Evolutionary conservation across 768 basidiomycete genomes (phyloP), one percentile per base, ranked within the genome.

Genomic region (Naganishia antarctica): DNA sequence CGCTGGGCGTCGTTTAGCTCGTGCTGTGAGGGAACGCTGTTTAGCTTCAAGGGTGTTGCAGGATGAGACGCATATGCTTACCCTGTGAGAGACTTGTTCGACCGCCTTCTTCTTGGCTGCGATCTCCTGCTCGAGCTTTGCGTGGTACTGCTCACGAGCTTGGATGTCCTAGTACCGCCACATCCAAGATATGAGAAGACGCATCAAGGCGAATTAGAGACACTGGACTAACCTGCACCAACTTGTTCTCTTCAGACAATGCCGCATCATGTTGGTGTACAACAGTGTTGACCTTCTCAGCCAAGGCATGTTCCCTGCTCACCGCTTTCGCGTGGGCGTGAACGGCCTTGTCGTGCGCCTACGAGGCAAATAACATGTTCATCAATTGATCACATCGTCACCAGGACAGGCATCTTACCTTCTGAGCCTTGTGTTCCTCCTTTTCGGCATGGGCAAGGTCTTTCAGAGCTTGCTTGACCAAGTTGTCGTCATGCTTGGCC

Each of bases 371-470:
- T 25, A 23, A 6, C 29, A 18, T 23, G 48, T 37, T 15, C 15
- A 44, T 45, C 15, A 51, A 68, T 15, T 43, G 51, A 25, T 44
- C 43, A 67, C 23, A 32, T 25, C 25, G 46, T 40, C 31, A 7
- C 32, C 11, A 5, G 2, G 13, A 21, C 63, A 16, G 23, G 31
- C 7, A 4, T 21, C 74, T 65, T 29, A 83, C 84, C 79, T 85
- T 86, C 62, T 80, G 77, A 26, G 82, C 81, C 70, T 83, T 84
- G 34, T 77, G 71, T 61, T 83, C 80, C 15, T 75, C 73, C 78
- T 86, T 85, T 71, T 87, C 84, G 8, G 81, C 79, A 32, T 78
- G 76, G 21, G 77, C 75, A 34, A 87, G 77, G 59, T 84, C 83
- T 70, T 84, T 84, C 66, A 85, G 66, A 37, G 83, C 80, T 47